Base-by-base conservation (phyloP, 805 yeast species). In the Metschnikowia drakensbergensis region DNA sequence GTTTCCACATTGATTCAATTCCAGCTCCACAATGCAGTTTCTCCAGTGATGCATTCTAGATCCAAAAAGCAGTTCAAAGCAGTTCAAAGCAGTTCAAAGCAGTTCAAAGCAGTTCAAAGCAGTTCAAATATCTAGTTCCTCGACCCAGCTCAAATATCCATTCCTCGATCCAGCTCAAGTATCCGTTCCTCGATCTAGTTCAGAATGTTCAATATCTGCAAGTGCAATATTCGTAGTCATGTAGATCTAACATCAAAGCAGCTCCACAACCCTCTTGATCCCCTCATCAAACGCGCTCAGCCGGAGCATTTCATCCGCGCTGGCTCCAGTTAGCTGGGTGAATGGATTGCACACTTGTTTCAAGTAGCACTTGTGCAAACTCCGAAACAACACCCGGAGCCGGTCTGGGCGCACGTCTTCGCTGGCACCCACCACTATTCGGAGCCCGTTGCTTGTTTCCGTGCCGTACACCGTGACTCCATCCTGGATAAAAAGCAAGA, bases 361-460 rank as follows among this genome's bases (percentile, higher is more conserved):
- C 46, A 84, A 58, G 58, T 85, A 84, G 34, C 78, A 72, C 55
- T 69, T 76, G 55, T 82, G 84, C 5, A 84, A 63, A 28, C 66
- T 67, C 9, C 53, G 46, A 45, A 71, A 63, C 43, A 71, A 57
- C 4, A 48, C 54, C 37, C 54, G 53, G 38, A 69, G 49, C 28
- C 11, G 34, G 6, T 49, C 37, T 38, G 33, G 34, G 28, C 44
- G 40, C 38, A 47, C 49, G 9, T 54, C 56, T 8, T 46, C 58
- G 28, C 58, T 61, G 35, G 66, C 48, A 1, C 90, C 91, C 23
- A 84, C 66, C 22, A 84, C 77, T 1, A 85, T 75, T 62, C 83
- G 84, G 43, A 84, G 66, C 7, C 88, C 88, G 32, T 86, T 83
- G 57, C 77, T 81, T 6, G 85, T 80, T 61, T 83, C 88, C 57